A percentile compares a stretch with the other conserved stretches of the same genome.
phyloP scores from a whole-genome alignment of 192 early-diverging fungal species.

The Piromyces sp. region DNA sequence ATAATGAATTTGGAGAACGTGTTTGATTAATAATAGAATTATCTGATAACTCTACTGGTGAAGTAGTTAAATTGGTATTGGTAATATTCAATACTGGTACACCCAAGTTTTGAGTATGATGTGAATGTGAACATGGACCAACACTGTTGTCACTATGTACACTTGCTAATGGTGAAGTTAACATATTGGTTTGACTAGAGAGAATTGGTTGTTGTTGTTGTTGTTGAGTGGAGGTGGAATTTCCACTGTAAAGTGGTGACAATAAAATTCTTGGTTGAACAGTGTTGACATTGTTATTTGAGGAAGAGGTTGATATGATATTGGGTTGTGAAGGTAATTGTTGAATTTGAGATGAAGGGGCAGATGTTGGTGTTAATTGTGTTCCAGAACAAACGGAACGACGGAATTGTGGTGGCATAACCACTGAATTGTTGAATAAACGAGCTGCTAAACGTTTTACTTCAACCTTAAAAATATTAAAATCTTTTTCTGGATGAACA shows the following conservation, averaged over 20 bases:
- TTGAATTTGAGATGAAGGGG: neutral
- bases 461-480: neutral
- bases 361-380: neutral
- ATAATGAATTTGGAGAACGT: neutral
- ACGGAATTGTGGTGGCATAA: neutral
- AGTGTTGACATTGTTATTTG: no score
- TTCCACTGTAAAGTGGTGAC: neutral
- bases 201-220: neutral
- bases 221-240: neutral
- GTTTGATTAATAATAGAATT: neutral
- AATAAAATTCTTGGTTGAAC: neutral
- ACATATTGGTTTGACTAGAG: neutral
- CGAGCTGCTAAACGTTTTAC: neutral
- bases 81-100: neutral
- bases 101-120: neutral
- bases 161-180: neutral
- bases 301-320: neutral
- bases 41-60: neutral
- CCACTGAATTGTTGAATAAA: neutral
- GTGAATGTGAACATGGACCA: neutral
- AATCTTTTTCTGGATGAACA: neutral
- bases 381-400: neutral
- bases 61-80: neutral
- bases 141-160: neutral
- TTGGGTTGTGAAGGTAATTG: neutral